Percentiles rank a stretch among this genome's conserved stretches.
These are phyloP conservation scores for Termitomyces eurrhizus DNA, from an alignment of 768 basidiomycete genomes.

Conservation along the genomic window DNA sequence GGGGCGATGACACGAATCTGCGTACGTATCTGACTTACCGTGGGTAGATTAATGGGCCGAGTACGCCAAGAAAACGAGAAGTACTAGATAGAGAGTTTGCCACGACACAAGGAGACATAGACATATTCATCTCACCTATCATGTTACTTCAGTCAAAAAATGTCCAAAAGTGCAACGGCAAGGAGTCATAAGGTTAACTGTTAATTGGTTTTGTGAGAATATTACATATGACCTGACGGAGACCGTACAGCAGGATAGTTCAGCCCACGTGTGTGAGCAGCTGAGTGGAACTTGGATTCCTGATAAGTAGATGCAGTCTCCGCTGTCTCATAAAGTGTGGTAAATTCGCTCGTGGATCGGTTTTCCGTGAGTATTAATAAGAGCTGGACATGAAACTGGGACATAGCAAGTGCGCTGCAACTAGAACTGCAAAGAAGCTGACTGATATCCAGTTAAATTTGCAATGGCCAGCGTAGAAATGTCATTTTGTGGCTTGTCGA, in stretches of 20 bases:
- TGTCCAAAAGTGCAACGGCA: too few species aligned
- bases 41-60: neutral
- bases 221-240: neutral
- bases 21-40: neutral
- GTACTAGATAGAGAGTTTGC: neutral
- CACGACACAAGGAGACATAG: neutral
- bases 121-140: too few species aligned
- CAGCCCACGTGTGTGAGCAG: neutral
- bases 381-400: too few species aligned
- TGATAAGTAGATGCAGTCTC: too few species aligned
- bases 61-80: neutral
- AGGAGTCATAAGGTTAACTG: neutral
- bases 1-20: conserved; percentile 4
- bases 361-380: too few species aligned
- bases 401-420: too few species aligned
- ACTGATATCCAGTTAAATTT: neutral
- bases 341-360: neutral
- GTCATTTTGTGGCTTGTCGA: too few species aligned
- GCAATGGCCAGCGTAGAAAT: neutral
- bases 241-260: neutral
- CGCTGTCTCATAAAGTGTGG: neutral
- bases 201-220: neutral
- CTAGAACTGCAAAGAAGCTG: neutral
- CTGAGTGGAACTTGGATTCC: neutral
- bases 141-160: neutral